Percentiles rank a stretch among this genome's conserved stretches.
Evolutionary conservation across 345 rosid species (phyloP).

Genomic region (Populus deltoides): DNA sequence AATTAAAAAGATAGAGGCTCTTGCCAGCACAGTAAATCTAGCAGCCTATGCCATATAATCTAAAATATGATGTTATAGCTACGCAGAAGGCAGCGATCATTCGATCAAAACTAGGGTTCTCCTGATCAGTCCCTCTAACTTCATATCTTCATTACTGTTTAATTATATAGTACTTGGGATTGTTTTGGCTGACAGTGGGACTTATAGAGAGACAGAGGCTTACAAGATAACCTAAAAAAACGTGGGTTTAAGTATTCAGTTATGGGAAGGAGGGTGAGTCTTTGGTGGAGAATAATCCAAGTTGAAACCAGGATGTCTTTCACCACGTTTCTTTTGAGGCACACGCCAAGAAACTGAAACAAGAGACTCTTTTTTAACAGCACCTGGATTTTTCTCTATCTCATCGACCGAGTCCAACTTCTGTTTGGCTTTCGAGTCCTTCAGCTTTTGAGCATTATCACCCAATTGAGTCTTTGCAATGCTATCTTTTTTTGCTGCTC

Average conservation of each 20-base stretch:
- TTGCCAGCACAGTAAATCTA: neutral
- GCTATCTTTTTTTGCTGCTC: slow-evolving; percentile 13
- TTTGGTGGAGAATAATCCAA: slow-evolving; percentile 71
- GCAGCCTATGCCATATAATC: neutral
- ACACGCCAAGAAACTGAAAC: slow-evolving; percentile 53
- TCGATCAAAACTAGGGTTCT: slow-evolving; percentile 5
- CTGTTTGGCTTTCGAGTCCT: slow-evolving; percentile 5
- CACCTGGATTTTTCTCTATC: slow-evolving; percentile 21
- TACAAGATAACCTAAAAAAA: neutral
- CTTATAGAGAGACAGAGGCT: neutral
- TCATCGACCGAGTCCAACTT: slow-evolving; percentile 1
- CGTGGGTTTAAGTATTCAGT: slow-evolving; percentile 26
- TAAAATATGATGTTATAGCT: neutral
- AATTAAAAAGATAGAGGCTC: neutral
- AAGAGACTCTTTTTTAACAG: slow-evolving; percentile 14
- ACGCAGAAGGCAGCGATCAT: neutral
- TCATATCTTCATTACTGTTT: neutral
- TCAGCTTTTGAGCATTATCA: neutral
- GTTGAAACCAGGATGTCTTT: slow-evolving; percentile 58
- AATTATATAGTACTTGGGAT: neutral
- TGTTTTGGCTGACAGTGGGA: neutral
- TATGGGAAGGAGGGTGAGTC: slow-evolving; percentile 81
- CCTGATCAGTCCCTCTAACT: neutral
- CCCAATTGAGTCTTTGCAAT: neutral
- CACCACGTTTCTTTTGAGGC: slow-evolving; percentile 49